Percentiles rank a stretch among this genome's conserved stretches.
These are phyloP conservation scores for Nelumbo lutea DNA, from an alignment of 164 flowering plant species.

Conservation along the genomic window DNA sequence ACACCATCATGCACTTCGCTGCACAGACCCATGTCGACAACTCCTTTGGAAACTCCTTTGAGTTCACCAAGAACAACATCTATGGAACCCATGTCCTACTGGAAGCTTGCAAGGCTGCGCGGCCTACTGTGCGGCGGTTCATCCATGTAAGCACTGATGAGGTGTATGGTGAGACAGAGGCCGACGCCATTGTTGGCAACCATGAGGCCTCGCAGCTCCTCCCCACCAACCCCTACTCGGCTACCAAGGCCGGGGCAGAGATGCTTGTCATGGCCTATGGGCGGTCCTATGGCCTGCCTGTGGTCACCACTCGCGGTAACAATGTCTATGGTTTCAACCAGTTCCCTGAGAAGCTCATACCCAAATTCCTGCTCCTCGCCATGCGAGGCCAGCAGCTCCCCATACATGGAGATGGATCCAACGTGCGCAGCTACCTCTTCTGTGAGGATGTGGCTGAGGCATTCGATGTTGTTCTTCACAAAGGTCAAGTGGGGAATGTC, in stretches of 20 bases:
- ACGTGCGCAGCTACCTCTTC: slow-evolving; percentile 4
- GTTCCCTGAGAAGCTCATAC: slow-evolving; percentile 6
- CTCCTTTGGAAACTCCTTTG: too few relatives aligned
- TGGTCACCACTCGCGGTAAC: background rate
- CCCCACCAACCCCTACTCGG: too few relatives aligned
- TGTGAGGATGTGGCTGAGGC: slow-evolving; percentile 1
- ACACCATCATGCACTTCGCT: slow-evolving; percentile 1
- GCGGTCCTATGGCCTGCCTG: background rate
- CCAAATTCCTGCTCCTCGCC: slow-evolving; percentile 3
- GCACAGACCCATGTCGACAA: too few relatives aligned
- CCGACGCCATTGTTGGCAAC: background rate
- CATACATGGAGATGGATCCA: background rate
- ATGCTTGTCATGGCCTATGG: slow-evolving; percentile 4
- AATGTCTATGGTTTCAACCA: background rate
- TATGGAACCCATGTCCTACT: background rate
- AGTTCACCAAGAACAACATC: too few relatives aligned
- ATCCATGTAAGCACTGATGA: background rate
- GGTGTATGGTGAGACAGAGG: background rate
- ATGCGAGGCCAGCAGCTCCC: slow-evolving; percentile 3
- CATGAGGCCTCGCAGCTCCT: too few relatives aligned
- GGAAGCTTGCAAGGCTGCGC: slow-evolving; percentile 2
- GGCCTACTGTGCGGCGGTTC: background rate
- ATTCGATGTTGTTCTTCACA: background rate
- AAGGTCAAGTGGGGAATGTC: background rate
- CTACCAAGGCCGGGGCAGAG: background rate